Evolutionary conservation across 2,329 filamentous ascomycete species (phyloP).

Genomic region (Fragosphaeria purpurea): DNA sequence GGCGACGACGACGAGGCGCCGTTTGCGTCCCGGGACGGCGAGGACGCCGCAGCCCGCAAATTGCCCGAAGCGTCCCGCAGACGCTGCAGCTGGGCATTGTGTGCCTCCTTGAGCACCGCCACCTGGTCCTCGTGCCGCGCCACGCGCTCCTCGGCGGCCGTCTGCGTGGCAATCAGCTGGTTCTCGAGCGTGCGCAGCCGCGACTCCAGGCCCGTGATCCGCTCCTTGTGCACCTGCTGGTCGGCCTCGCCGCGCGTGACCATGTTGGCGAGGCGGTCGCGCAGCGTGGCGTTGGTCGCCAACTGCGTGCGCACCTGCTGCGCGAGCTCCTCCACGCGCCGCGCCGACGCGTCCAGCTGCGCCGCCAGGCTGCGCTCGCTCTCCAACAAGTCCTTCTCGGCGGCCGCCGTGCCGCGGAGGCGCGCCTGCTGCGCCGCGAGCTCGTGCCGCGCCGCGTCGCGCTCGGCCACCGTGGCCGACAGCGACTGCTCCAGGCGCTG

Average conservation of each 20-base stretch:
- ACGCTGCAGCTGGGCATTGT: conserved; percentile 67
- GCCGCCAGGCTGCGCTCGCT: conserved; percentile 56
- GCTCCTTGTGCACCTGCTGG: conserved; percentile 67
- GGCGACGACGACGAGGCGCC: conserved; percentile 29
- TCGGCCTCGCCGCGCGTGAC: conserved; percentile 76
- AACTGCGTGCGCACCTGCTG: conserved; percentile 72
- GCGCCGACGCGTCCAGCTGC: conserved; percentile 63
- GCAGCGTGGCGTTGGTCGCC: conserved; percentile 63
- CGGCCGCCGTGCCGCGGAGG: conserved; percentile 45
- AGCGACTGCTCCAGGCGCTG: conserved; percentile 59
- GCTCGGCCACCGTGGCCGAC: conserved; percentile 57
- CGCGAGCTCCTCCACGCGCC: conserved; percentile 65
- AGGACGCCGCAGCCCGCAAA: conserved; percentile 8
- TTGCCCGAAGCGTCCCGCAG: conserved; percentile 41
- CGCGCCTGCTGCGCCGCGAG: conserved; percentile 51
- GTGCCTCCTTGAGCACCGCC: conserved; percentile 60
- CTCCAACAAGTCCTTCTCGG: conserved; percentile 46
- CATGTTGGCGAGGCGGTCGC: conserved; percentile 65
- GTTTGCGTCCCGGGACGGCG: conserved; percentile 1
- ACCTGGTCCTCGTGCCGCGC: conserved; percentile 81
- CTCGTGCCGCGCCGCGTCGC: conserved; percentile 61
- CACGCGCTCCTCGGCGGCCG: conserved; percentile 76
- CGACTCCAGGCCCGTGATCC: conserved; percentile 75
- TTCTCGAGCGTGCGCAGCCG: conserved; percentile 78
- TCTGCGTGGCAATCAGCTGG: conserved; percentile 70